Base-by-base conservation (phyloP, 768 basidiomycete species). In the Lactarius evosmus region DNA sequence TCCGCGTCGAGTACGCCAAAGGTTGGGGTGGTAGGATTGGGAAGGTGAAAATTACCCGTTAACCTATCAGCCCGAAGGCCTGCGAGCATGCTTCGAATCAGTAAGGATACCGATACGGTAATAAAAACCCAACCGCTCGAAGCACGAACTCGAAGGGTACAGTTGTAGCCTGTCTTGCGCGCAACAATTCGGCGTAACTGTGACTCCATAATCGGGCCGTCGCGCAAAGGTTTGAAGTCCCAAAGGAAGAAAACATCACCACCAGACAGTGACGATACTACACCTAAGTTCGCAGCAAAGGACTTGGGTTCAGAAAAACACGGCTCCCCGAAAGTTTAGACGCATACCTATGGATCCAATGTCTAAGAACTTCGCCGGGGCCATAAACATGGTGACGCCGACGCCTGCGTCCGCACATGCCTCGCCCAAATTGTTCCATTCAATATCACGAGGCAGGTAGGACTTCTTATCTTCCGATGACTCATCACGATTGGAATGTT, bases 181-280 rank as follows among this genome's bases (percentile, higher is more conserved):
- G 79, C 77, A 33, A 93, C 70, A 7, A 95, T 71, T 22, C 91
- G 81, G 60, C 79, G 79, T 25, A 98, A 71, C 69, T 98, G 91
- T n/a, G 87, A 88, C n/a, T 81, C 75, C 14, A 99, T 70, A 6
- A 84, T 77, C 8, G 77, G 70, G 8, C 80, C 80, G 72, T 97
- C 94, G 55, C 89, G 82, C 7, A 75, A 73, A 3, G 84, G 80
- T 58, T 88, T 82, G 73, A 93, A 99, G n/a, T 91, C 83, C 9
- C 96, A 97, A 70, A 95, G 90, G 78, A 88, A 96, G 75, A 89
- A 95, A 1, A 96, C 70, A 62, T 95, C 93, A 22, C 97, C 97
- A 16, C 97, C 97, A 7, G 93, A 93, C 12, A 85, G 72, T 0
- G 85, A 85, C 0, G 89, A 72, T 7, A 95, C 80, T 4, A 80